phyloP scores from a whole-genome alignment of 1,284 basidiomycete species.

The Tilletia caries region DNA sequence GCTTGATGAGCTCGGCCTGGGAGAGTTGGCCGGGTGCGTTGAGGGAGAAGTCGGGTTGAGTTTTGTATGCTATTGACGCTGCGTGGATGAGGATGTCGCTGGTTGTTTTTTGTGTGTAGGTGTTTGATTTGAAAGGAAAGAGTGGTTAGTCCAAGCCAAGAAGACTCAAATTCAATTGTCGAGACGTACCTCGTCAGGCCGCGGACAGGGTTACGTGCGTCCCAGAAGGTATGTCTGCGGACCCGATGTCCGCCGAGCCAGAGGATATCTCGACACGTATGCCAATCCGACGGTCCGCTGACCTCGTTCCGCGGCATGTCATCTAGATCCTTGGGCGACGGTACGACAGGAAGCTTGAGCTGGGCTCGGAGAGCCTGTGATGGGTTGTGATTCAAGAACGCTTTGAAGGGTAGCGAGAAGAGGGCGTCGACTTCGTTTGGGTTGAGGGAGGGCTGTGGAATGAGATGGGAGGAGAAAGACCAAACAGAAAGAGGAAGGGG shows the following conservation, averaged over 20 bases:
- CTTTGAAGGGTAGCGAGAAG: constrained; percentile 41
- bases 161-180: no score
- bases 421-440: constrained; percentile 40
- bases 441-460: constrained; percentile 26
- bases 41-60: constrained; percentile 25
- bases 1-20: constrained; percentile 33
- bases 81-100: constrained; percentile 47
- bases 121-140: not conserved
- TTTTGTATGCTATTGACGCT: constrained; percentile 35
- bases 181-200: constrained; percentile 34
- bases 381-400: constrained; percentile 42
- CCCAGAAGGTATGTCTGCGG: constrained; percentile 47
- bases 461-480: not conserved
- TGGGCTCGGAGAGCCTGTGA: constrained; percentile 21
- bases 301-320: constrained; percentile 36
- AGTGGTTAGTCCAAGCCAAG: no score
- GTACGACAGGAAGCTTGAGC: constrained; percentile 24
- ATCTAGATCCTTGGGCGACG: constrained; percentile 24
- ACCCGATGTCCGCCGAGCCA: constrained; percentile 39
- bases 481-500: not conserved
- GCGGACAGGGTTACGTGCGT: constrained; percentile 43
- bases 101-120: no score
- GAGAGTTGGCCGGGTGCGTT: constrained; percentile 12
- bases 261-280: constrained; percentile 41
- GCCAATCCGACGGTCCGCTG: constrained; percentile 44